A percentile compares a stretch with the other conserved stretches of the same genome.
These are phyloP conservation scores for Eucalyptus tenuipes DNA, from an alignment of 345 rosid species.

Conservation along the genomic window DNA sequence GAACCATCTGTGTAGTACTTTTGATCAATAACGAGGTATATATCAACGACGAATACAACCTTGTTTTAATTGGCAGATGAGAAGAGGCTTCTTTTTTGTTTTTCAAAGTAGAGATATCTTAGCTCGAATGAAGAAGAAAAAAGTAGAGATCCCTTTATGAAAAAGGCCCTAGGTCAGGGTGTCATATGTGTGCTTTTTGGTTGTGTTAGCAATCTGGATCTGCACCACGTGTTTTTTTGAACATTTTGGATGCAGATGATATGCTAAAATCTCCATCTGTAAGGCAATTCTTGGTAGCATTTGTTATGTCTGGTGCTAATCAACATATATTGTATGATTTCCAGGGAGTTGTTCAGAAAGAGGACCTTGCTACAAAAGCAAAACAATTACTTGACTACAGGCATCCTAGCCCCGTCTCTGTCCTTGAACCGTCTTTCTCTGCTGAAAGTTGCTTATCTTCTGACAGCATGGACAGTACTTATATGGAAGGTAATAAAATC, in stretches of 20 bases:
- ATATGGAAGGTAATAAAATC: constrained; percentile 27
- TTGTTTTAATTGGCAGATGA: background rate
- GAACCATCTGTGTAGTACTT: background rate
- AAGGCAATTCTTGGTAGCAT: background rate
- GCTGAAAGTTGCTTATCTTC: constrained; percentile 55
- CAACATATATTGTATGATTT: background rate
- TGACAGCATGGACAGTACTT: constrained; percentile 39
- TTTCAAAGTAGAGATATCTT: background rate
- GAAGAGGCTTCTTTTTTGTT: background rate
- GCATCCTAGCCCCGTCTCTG: constrained; percentile 67
- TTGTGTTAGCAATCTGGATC: background rate
- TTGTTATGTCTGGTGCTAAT: background rate
- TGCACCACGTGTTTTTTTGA: background rate
- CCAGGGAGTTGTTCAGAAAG: constrained; percentile 49
- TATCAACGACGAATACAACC: background rate
- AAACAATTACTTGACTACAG: constrained; percentile 14
- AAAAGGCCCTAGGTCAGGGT: background rate
- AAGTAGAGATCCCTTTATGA: background rate
- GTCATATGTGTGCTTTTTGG: background rate
- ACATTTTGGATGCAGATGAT: background rate
- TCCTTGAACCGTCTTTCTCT: constrained; percentile 45
- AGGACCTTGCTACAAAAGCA: constrained; percentile 21
- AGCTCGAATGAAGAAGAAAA: background rate
- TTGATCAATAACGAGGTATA: background rate
- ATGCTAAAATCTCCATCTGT: background rate